phyloP scores from a whole-genome alignment of 2,329 filamentous ascomycete species.

The Colletotrichum viniferum region DNA sequence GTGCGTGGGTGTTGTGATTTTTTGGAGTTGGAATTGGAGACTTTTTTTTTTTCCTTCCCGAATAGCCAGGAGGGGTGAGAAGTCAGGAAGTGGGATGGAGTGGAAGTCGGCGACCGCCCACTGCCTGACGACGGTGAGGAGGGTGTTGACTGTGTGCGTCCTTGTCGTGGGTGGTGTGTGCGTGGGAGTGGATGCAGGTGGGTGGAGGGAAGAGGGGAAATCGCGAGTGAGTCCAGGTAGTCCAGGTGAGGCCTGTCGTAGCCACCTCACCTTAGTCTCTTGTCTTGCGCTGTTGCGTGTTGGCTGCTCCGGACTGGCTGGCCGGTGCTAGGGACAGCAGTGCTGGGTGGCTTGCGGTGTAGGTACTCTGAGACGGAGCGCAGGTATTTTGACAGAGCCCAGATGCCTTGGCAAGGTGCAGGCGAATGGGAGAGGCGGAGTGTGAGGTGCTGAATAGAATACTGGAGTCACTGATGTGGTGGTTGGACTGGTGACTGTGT shows the following conservation, averaged over 20 bases:
- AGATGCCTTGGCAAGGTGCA: background rate
- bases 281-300: background rate
- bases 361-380: background rate
- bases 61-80: slow-evolving; percentile 2
- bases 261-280: background rate
- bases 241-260: slow-evolving; percentile 10
- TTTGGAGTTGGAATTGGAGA: slow-evolving; percentile 21
- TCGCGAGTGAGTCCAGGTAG: slow-evolving; percentile 15
- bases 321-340: background rate
- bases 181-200: slow-evolving; percentile 11
- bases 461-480: background rate
- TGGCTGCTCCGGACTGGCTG: background rate
- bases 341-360: background rate
- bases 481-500: background rate
- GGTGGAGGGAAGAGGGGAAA: slow-evolving; percentile 15
- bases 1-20: slow-evolving; percentile 16
- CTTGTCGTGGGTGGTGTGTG: background rate
- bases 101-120: background rate
- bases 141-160: background rate
- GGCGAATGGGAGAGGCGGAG: background rate
- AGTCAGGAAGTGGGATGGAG: slow-evolving; percentile 13
- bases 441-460: background rate
- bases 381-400: background rate
- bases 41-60: slow-evolving; percentile 7
- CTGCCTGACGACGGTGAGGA: background rate